Base-by-base conservation (phyloP, 441 rosid species). In the Metrosideros polymorpha region DNA sequence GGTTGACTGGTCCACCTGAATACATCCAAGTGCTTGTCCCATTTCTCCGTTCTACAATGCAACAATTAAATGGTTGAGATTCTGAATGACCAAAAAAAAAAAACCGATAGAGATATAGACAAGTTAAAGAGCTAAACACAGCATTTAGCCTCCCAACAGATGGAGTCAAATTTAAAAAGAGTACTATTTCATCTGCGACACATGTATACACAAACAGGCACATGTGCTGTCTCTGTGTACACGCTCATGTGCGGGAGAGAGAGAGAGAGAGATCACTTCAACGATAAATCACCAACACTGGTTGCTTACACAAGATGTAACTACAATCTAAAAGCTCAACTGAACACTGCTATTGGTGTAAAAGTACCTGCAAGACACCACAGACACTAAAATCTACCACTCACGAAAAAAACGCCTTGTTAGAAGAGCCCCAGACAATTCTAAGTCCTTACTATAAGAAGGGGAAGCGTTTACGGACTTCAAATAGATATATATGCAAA, bases 1-100 rank as follows among this genome's bases (percentile, higher is more conserved):
- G 53, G 92, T 94, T 32, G 99, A 96, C 89, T 96, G 98, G 47
- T 93, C 96, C 84, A 96, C 97, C 89, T 93, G 94, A 29, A 95
- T 55, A 66, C 96, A 95, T 51, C 97, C 95, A 24, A 94, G 84
- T 47, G 84, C 95, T 91, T 95, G 96, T 51, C 97, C 97, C 97
- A 95, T 95, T 82, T 85, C 55, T 71, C 79, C 47, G 79, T 22
- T 66, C 79, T 66, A 35, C 12, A 35, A 66, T 35, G 47, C 47
- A 66, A 22, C 1, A 4, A 66, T 19, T 1, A 35, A 35, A 35
- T 35, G 79, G 79, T 35, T 66, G 45, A 42, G 79, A 66, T 24
- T 66, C 47, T 66, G 35, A 66, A 66, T 35, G 79, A 63, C 12
- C 14, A 66, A 19, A 66, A 32, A 2, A 39, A 22, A 6, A 66